Conservation (phyloP, 345 rosid genomes). For the Balakata baccata region DNA sequence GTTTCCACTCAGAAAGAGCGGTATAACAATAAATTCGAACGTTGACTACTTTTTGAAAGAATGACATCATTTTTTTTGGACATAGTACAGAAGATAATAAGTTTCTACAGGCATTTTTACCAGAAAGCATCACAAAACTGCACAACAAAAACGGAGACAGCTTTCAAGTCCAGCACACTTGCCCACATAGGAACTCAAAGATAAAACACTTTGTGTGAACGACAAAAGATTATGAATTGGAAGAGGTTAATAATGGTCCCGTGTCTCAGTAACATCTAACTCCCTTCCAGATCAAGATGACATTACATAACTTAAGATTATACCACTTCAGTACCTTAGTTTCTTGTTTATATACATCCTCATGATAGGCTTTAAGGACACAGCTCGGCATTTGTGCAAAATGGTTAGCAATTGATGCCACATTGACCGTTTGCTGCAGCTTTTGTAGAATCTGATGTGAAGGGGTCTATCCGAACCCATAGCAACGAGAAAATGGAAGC, state of each 20-base stretch:
- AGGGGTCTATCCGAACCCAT: conserved; percentile 96
- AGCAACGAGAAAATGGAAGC: conserved; percentile 98
- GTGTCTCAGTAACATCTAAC: not conserved
- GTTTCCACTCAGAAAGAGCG: not conserved
- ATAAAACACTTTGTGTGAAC: conserved; percentile 5
- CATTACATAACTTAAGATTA: conserved; percentile 5
- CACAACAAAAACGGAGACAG: not conserved
- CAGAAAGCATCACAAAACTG: conserved; percentile 14
- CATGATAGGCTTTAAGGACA: not conserved
- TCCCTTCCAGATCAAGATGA: not conserved
- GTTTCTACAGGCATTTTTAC: not conserved
- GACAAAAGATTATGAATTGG: not conserved
- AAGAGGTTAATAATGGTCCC: not conserved
- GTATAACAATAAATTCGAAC: too few relatives aligned
- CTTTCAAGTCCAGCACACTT: not conserved
- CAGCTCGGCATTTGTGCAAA: not conserved
- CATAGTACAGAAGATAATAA: conserved; percentile 1
- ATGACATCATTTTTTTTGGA: not conserved
- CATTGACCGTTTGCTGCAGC: conserved; percentile 64
- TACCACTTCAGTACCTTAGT: conserved; percentile 7
- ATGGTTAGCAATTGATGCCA: conserved; percentile 37
- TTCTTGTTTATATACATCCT: conserved; percentile 24
- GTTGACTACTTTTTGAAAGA: not conserved
- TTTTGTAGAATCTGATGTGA: conserved; percentile 46
- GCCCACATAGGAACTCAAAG: not conserved